Evolutionary conservation across 2,329 filamentous ascomycete species (phyloP).

Genomic region (Colletotrichum sidae): DNA sequence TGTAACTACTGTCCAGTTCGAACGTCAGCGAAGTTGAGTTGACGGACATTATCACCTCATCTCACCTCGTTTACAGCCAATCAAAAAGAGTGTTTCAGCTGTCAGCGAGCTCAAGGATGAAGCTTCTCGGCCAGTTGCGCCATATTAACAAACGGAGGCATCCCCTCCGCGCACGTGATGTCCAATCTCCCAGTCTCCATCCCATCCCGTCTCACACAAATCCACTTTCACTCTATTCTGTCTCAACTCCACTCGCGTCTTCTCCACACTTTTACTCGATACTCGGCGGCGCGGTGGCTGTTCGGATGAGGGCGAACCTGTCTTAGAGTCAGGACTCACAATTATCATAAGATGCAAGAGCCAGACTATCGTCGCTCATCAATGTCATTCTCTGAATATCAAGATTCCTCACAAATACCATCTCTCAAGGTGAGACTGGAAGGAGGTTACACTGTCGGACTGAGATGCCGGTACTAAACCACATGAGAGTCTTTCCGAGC

Average conservation of each 20-base stretch:
- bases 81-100: background rate
- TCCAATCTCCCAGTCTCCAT: conserved; percentile 22
- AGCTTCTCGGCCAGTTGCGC: no score
- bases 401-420: background rate
- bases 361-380: background rate
- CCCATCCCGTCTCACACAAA: conserved; percentile 23
- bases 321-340: background rate
- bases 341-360: background rate
- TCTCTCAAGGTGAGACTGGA: no score
- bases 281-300: background rate
- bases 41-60: background rate
- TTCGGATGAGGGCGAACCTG: background rate
- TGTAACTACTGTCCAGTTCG: no score
- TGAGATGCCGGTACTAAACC: conserved; percentile 7
- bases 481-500: background rate
- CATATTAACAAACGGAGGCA: conserved; percentile 10
- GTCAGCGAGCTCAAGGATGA: background rate
- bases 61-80: background rate
- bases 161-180: conserved; percentile 22
- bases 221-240: conserved; percentile 25
- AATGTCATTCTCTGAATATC: background rate
- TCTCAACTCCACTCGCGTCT: background rate
- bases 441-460: background rate
- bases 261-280: conserved; percentile 13
- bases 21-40: no score